Percentiles rank a stretch among this genome's conserved stretches.
Conservation (phyloP, 2,329 filamentous ascomycete species). For the Mariannaea elegans region DNA sequence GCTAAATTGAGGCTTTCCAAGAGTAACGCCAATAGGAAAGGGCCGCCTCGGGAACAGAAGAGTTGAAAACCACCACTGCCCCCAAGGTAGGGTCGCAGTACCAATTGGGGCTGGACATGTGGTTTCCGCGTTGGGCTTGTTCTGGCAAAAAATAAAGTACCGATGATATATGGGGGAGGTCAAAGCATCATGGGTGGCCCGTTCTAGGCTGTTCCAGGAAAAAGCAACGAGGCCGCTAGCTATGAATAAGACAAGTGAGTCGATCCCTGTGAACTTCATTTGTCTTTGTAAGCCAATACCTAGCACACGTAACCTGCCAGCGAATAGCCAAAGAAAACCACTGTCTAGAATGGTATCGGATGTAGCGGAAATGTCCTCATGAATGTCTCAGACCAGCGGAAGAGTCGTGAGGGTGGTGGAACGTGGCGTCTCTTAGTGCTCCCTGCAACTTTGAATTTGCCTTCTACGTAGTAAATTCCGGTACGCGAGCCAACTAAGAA, state of each 20-base stretch:
- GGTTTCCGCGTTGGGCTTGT: neutral
- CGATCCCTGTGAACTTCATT: no score
- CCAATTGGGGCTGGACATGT: neutral
- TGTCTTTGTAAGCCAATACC: no score
- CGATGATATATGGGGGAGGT: no score
- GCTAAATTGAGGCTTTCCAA: neutral
- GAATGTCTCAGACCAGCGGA: neutral
- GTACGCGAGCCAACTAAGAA: no score
- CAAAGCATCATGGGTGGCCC: no score
- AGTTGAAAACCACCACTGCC: neutral
- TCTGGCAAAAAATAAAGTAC: neutral
- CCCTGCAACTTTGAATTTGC: neutral
- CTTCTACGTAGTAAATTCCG: no score
- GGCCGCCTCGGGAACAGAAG: neutral
- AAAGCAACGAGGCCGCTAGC: no score
- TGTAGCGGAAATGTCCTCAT: neutral
- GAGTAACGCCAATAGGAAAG: neutral
- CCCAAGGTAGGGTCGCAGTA: neutral
- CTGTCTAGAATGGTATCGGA: neutral
- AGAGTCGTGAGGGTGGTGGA: neutral
- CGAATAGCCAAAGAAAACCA: neutral
- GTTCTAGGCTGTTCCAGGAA: no score
- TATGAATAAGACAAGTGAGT: no score
- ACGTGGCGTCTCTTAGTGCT: neutral
- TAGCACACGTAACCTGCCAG: neutral